Evolutionary conservation across 78 protist species (phyloP).

Genomic region (Chrysochromulina tobinii): DNA sequence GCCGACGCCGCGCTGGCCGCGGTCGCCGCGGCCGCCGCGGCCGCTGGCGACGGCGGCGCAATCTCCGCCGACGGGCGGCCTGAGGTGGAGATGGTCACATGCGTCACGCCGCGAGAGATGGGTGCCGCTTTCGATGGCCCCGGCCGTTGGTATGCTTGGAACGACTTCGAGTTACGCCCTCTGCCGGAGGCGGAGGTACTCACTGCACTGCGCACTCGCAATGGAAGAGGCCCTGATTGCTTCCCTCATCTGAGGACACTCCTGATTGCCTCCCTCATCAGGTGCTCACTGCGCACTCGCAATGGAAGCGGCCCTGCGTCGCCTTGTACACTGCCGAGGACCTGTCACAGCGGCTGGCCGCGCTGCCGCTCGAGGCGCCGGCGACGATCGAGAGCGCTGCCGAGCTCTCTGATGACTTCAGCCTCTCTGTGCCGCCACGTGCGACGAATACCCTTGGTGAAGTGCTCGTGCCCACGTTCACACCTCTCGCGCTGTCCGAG

Average conservation of each 20-base stretch:
- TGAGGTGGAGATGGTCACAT: too few relatives aligned
- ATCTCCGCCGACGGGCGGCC: too few relatives aligned
- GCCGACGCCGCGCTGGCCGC: too few relatives aligned
- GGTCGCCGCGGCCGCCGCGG: too few relatives aligned
- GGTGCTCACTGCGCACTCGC: not conserved
- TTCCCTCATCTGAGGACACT: too few relatives aligned
- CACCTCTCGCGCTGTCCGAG: not conserved
- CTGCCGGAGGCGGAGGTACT: not conserved
- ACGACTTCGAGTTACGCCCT: not conserved
- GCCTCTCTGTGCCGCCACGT: not conserved
- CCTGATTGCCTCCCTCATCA: too few relatives aligned
- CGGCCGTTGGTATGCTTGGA: not conserved
- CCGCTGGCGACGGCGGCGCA: too few relatives aligned
- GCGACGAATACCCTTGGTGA: not conserved
- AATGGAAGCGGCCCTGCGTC: slow-evolving; percentile 5
- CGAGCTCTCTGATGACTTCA: not conserved
- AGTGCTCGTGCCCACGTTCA: not conserved
- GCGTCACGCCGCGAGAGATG: too few relatives aligned
- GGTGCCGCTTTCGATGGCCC: too few relatives aligned
- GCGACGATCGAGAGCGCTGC: not conserved
- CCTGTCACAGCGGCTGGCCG: not conserved
- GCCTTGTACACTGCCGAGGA: not conserved
- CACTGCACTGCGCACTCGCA: not conserved
- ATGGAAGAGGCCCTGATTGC: not conserved
- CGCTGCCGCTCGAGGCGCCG: not conserved